phyloP scores from a whole-genome alignment of 2,329 filamentous ascomycete species.

The Chaetomium olivaceum region DNA sequence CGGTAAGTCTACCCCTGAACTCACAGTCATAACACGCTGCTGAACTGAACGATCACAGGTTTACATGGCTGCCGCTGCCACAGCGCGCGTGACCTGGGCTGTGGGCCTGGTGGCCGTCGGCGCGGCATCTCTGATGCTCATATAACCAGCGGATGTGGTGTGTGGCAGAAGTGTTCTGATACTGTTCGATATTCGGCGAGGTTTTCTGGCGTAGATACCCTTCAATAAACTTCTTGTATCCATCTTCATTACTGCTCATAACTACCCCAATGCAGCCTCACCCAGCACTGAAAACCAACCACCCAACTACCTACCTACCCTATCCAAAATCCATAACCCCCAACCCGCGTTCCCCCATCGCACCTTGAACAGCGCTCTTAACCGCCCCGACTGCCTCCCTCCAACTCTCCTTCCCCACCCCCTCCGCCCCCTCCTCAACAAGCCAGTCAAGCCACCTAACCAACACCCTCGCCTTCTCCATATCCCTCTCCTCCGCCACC shows the following conservation, averaged over 20 bases:
- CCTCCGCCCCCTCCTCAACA: constrained; percentile 51
- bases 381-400: constrained; percentile 45
- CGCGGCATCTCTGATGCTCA: constrained; percentile 7
- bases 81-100: constrained; percentile 8
- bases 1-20: constrained; percentile 36
- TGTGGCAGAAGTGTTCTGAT: background rate
- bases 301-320: background rate
- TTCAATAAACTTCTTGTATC: constrained; percentile 7
- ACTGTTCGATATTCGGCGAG: constrained; percentile 6
- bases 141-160: background rate
- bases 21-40: background rate
- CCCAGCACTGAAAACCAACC: background rate
- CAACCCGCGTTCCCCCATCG: constrained; percentile 58
- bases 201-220: constrained; percentile 13
- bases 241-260: background rate
- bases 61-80: constrained; percentile 20
- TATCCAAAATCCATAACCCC: constrained; percentile 53
- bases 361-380: constrained; percentile 55
- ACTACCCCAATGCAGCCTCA: background rate
- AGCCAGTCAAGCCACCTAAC: constrained; percentile 69
- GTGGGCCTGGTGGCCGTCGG: constrained; percentile 13
- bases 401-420: constrained; percentile 48
- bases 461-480: constrained; percentile 87
- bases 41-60: constrained; percentile 13
- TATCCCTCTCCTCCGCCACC: constrained; percentile 72